Conservation (phyloP, 2,329 filamentous ascomycete species). For the Colletotrichum tofieldiae region DNA sequence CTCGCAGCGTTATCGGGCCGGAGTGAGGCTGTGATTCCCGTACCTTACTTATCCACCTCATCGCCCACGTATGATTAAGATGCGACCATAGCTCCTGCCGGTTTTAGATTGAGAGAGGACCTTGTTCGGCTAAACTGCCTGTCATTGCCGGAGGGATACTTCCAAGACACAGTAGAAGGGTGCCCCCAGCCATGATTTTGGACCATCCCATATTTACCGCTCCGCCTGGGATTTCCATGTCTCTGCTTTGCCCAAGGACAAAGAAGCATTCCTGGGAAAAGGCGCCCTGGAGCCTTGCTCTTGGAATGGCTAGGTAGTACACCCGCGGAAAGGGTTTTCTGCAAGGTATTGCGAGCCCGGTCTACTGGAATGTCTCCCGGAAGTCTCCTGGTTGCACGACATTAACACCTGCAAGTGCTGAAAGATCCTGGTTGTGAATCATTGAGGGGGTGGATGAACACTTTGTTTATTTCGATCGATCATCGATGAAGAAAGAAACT, state of each 20-base stretch:
- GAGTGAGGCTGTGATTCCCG: not conserved
- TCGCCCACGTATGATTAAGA: not conserved
- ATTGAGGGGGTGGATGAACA: not conserved
- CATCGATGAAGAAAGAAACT: not conserved
- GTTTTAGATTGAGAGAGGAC: no score
- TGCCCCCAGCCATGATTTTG: not conserved
- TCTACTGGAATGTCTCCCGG: slow-evolving; percentile 14
- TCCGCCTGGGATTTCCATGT: not conserved
- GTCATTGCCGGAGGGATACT: not conserved
- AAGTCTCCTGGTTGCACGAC: slow-evolving; percentile 8
- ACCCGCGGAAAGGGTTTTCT: no score
- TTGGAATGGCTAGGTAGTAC: no score
- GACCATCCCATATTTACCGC: not conserved
- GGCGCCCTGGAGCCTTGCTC: no score
- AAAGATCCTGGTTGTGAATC: no score
- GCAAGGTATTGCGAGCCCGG: not conserved
- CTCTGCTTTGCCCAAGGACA: not conserved
- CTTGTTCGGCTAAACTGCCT: not conserved
- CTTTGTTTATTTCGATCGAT: not conserved
- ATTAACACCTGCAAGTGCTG: not conserved
- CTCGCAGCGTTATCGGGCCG: not conserved
- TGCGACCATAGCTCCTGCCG: slow-evolving; percentile 3
- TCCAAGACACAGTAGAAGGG: not conserved
- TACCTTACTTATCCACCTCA: not conserved
- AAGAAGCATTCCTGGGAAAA: not conserved